Evolutionary conservation across 192 early-diverging fungal genomes (phyloP).

Genomic region (Thamnidium elegans): DNA sequence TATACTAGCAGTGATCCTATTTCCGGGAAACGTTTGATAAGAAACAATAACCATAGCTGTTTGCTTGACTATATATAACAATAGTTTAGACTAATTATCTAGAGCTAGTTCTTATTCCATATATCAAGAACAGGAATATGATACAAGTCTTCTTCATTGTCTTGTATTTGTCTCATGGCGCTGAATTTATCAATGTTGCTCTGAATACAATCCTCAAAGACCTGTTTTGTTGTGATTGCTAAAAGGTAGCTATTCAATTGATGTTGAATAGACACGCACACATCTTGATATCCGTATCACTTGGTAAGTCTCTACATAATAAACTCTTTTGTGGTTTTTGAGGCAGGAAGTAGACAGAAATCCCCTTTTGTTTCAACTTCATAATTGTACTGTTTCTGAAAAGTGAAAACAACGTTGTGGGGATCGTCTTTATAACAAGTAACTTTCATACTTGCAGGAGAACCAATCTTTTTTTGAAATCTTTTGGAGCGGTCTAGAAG

Average conservation of each 20-base stretch:
- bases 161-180: too few relatives aligned
- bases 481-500: slow-evolving; percentile 1
- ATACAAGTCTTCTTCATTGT: too few relatives aligned
- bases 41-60: too few relatives aligned
- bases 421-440: background rate
- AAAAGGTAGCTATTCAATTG: background rate
- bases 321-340: background rate
- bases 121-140: too few relatives aligned
- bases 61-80: too few relatives aligned
- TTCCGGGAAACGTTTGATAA: too few relatives aligned
- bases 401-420: background rate
- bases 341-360: background rate
- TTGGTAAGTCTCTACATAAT: background rate
- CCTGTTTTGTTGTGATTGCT: too few relatives aligned
- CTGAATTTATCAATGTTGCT: too few relatives aligned
- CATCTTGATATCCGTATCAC: background rate
- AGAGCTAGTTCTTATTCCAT: too few relatives aligned
- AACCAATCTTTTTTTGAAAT: background rate
- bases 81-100: too few relatives aligned
- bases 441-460: background rate
- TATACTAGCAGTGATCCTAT: too few relatives aligned
- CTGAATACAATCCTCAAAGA: too few relatives aligned
- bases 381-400: background rate
- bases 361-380: background rate
- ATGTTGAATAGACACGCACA: background rate